Evolutionary conservation across 805 yeast species (phyloP), one percentile per base, ranked within the genome.

Genomic region (Candida morakotiae): DNA sequence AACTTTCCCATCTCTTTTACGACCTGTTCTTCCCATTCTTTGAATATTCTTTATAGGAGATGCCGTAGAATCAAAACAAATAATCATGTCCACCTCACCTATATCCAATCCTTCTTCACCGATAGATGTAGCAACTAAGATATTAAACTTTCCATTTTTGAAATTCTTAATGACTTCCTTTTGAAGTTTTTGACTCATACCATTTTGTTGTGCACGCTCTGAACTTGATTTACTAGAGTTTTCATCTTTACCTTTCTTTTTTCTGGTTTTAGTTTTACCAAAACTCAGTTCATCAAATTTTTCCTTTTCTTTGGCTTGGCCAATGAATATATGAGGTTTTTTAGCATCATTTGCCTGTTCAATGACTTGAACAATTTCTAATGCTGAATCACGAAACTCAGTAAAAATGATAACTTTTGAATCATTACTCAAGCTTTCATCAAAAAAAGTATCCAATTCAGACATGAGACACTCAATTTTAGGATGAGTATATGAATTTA

Each of bases 31-130:
- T 19, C 99, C 99, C 94, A 93, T 87, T 49, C 99, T 67, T 56
- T 93, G 99, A 28, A 93, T 75, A 48, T 85, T 88, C 41, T 94
- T 86, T 40, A 93, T 91, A 0, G 98, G 97, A 31, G 96, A 87
- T 20, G 88, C 73, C 0, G 97, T 88, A 0, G 96, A 86, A 52
- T 93, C 98, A 60, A 79, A 93, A 54, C 96, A 89, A 6, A 93
- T 72, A 47, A 93, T 91, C 49, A 93, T 56, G 58, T 93, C 98
- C 37, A 93, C 99, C 56, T 94, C 97, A 22, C 98, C 98, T 47
- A 93, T 94, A 67, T 93, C 98, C 46, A 93, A 71, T 31, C 99
- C 99, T 67, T 93, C 99, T 57, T 93, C 99, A 32, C 98, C 99
- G 53, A 93, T 91, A 0, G 96, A 88, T 0, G 99, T 93, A 4